Percentiles rank a stretch among this genome's conserved stretches.
Evolutionary conservation across 2,329 filamentous ascomycete genomes (phyloP).

Genomic region (Ceratocystis alfenasii): DNA sequence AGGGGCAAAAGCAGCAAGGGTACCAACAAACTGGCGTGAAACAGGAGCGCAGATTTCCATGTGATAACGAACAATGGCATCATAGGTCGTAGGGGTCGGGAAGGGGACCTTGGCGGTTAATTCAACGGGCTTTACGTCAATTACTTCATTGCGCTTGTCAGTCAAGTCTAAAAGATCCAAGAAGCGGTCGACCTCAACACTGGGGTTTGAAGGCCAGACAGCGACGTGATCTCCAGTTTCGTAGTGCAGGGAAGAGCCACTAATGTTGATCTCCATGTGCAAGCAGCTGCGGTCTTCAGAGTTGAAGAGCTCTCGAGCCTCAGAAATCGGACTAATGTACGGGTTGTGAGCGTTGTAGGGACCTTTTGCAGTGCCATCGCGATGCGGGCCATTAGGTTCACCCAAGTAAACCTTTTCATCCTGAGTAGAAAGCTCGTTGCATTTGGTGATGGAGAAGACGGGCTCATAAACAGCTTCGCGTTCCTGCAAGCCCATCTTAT

Average conservation of each 20-base stretch:
- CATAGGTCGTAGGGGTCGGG: conserved; percentile 91
- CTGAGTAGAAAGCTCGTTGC: conserved; percentile 59
- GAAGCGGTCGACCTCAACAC: conserved; percentile 83
- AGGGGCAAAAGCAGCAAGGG: conserved; percentile 78
- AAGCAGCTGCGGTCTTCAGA: conserved; percentile 88
- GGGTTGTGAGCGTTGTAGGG: conserved; percentile 96
- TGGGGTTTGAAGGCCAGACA: conserved; percentile 92
- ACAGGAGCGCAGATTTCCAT: conserved; percentile 93
- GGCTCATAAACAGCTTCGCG: conserved; percentile 94
- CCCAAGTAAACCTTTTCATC: conserved; percentile 80
- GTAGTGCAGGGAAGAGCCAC: conserved; percentile 79
- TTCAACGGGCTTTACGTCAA: conserved; percentile 83
- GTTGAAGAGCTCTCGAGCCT: conserved; percentile 83
- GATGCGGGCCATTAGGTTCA: conserved; percentile 91
- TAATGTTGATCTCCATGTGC: conserved; percentile 89
- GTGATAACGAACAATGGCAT: conserved; percentile 86
- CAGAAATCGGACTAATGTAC: conserved; percentile 83
- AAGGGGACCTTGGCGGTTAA: conserved; percentile 95
- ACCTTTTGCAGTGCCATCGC: conserved; percentile 70
- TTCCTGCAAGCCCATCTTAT: conserved; percentile 81
- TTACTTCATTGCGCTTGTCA: conserved; percentile 67
- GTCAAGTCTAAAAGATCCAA: conserved; percentile 63
- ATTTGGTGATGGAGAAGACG: conserved; percentile 70
- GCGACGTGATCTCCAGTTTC: conserved; percentile 96
- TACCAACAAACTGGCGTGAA: conserved; percentile 86